phyloP scores from a whole-genome alignment of 345 rosid genomes.

The Brassica incana region DNA sequence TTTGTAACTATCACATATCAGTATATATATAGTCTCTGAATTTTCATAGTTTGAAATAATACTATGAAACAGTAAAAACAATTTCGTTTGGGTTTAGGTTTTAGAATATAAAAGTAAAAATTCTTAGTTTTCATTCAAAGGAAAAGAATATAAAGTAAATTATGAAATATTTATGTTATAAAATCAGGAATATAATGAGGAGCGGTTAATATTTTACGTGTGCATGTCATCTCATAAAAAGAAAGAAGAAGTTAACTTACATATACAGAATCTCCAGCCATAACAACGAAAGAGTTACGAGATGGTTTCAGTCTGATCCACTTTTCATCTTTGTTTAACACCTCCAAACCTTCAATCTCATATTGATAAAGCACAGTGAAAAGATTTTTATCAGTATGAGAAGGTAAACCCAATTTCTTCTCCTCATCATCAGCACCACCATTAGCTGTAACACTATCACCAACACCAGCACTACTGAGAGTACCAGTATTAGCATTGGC shows the following conservation, averaged over 20 bases:
- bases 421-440: constrained; percentile 21
- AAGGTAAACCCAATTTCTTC: constrained; percentile 41
- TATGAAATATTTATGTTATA: neutral
- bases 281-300: constrained; percentile 43
- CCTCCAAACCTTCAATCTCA: constrained; percentile 54
- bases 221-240: neutral
- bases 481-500: neutral
- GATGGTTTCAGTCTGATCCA: constrained; percentile 56
- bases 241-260: constrained; percentile 33
- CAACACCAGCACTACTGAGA: neutral
- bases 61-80: neutral
- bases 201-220: neutral
- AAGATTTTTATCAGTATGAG: constrained; percentile 58
- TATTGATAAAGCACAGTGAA: constrained; percentile 53
- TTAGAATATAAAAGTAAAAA: neutral
- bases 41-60: neutral
- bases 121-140: too few species aligned
- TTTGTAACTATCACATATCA: neutral
- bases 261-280: constrained; percentile 52
- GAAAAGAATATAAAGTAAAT: neutral
- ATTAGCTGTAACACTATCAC: neutral
- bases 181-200: neutral
- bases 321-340: constrained; percentile 46
- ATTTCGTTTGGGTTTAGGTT: neutral
- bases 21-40: neutral